Conservation (phyloP, 2,329 filamentous ascomycete genomes). For the Biscogniauxia mediterranea region DNA sequence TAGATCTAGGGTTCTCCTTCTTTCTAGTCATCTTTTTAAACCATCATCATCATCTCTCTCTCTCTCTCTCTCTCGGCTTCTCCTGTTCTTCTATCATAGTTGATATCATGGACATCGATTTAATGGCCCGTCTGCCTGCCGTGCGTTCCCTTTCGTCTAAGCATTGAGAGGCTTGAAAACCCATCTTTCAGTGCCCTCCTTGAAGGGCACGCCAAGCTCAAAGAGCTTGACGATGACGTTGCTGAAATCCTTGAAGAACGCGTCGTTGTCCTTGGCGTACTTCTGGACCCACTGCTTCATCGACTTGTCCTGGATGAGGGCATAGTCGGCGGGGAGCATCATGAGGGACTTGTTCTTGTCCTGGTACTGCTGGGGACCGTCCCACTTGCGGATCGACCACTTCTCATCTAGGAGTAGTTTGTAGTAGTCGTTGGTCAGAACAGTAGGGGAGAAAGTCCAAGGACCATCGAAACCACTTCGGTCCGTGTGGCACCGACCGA, state of each 20-base stretch:
- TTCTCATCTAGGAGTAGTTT: constrained; percentile 85
- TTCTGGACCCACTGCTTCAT: constrained; percentile 79
- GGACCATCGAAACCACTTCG: constrained; percentile 86
- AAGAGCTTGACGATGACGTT: constrained; percentile 79
- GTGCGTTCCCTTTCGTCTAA: constrained; percentile 22
- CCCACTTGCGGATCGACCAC: constrained; percentile 90
- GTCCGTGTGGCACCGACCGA: constrained; percentile 86
- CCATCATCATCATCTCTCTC: constrained; percentile 13
- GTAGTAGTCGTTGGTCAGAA: constrained; percentile 94
- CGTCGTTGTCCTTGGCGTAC: constrained; percentile 87
- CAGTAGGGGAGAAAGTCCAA: constrained; percentile 89
- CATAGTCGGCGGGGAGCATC: constrained; percentile 96
- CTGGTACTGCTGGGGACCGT: constrained; percentile 78
- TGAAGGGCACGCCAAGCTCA: constrained; percentile 90
- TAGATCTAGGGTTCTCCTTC: constrained; percentile 18
- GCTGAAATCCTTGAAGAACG: constrained; percentile 92
- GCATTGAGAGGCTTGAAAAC: constrained; percentile 60
- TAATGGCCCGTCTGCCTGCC: not conserved
- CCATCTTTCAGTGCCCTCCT: constrained; percentile 59
- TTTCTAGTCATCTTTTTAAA: constrained; percentile 1
- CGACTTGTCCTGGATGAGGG: constrained; percentile 80
- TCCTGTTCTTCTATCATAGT: constrained; percentile 12
- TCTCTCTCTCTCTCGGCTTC: constrained; percentile 13
- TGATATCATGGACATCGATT: constrained; percentile 10
- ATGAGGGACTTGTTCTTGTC: constrained; percentile 87